Conservation (phyloP, 1,139 yeast species). For the Hanseniaspora gamundiae region DNA sequence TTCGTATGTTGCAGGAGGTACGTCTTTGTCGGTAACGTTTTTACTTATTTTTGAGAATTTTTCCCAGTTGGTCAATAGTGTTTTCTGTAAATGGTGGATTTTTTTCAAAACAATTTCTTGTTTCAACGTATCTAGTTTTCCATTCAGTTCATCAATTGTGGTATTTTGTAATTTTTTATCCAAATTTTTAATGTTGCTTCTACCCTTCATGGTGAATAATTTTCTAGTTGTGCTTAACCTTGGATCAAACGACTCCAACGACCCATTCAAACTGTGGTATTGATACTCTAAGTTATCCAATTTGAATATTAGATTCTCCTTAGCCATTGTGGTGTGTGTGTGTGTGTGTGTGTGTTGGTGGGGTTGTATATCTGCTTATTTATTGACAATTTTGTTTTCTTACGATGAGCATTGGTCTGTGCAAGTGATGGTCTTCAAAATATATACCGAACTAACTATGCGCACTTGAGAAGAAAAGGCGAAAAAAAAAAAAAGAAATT, state of each 20-base stretch:
- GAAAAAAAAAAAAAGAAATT: too few relatives aligned
- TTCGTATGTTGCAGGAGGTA: constrained; percentile 7
- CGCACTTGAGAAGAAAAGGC: too few relatives aligned
- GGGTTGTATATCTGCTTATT: too few relatives aligned
- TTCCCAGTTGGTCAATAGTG: constrained; percentile 29
- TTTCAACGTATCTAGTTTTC: constrained; percentile 35
- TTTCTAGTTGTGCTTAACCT: constrained; percentile 43
- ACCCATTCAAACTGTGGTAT: constrained; percentile 19
- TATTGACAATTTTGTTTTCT: neutral
- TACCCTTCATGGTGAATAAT: constrained; percentile 37
- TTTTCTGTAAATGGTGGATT: constrained; percentile 35
- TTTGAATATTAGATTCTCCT: constrained; percentile 24
- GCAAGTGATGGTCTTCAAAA: too few relatives aligned
- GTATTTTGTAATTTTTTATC: constrained; percentile 30
- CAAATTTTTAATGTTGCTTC: constrained; percentile 24
- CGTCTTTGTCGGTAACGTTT: constrained; percentile 11
- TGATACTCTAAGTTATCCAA: constrained; percentile 28
- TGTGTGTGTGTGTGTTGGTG: neutral
- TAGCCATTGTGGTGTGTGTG: constrained; percentile 15
- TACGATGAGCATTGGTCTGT: neutral
- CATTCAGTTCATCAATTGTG: constrained; percentile 31
- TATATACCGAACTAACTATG: too few relatives aligned
- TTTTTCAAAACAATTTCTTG: constrained; percentile 37
- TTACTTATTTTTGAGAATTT: constrained; percentile 19
- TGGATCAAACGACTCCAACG: constrained; percentile 28